Conservation (phyloP, 192 early-diverging fungal species). For the Coemansia guatemalensis region DNA sequence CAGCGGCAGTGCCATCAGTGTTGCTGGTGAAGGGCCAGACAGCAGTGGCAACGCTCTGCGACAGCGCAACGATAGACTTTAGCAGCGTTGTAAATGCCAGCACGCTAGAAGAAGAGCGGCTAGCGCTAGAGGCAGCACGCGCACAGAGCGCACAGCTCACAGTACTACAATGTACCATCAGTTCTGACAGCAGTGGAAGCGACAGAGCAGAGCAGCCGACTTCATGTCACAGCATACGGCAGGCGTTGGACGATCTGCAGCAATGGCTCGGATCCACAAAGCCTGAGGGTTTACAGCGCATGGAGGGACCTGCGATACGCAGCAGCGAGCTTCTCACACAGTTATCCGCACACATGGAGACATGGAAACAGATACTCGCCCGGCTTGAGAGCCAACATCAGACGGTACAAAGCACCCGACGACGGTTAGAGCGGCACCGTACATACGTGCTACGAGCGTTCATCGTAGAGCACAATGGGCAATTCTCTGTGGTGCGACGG, state of each 20-base stretch:
- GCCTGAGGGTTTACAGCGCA: too few relatives aligned
- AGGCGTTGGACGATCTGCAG: slow-evolving; percentile 3
- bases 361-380: slow-evolving; percentile 9
- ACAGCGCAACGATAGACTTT: slow-evolving; percentile 3
- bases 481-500: slow-evolving; percentile 28
- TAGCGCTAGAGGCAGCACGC: too few relatives aligned
- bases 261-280: slow-evolving; percentile 7
- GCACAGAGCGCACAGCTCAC: too few relatives aligned
- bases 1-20: neutral
- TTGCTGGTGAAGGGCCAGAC: slow-evolving; percentile 2
- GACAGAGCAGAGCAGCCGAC: neutral
- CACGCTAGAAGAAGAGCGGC: neutral
- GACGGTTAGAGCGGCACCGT: slow-evolving; percentile 9
- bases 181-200: too few relatives aligned
- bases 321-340: neutral
- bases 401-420: neutral
- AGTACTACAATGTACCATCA: too few relatives aligned
- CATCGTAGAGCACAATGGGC: slow-evolving; percentile 10
- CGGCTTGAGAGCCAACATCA: slow-evolving; percentile 1
- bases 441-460: slow-evolving; percentile 37
- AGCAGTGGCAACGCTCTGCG: neutral
- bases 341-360: neutral
- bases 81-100: neutral
- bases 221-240: neutral
- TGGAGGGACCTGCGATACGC: too few relatives aligned